Conservation (phyloP, 1,139 yeast species). For the Scheffersomyces titani region DNA sequence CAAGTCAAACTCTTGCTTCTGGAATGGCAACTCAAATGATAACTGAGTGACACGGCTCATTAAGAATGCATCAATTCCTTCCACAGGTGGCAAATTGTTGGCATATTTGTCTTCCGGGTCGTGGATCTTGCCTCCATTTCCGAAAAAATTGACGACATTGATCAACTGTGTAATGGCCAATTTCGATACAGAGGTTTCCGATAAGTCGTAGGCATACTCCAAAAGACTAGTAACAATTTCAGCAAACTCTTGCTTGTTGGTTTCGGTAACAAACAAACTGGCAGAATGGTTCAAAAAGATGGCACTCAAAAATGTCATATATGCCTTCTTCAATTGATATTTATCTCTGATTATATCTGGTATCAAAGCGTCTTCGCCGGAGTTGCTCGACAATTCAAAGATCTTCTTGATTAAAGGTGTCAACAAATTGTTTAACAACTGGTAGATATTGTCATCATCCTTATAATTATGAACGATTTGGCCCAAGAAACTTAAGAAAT, state of each 20-base stretch:
- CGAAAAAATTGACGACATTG: conserved; percentile 67
- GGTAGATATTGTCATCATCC: conserved; percentile 66
- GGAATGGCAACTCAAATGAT: conserved; percentile 78
- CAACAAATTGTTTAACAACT: conserved; percentile 69
- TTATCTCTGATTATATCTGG: conserved; percentile 62
- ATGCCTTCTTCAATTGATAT: conserved; percentile 64
- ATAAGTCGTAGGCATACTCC: conserved; percentile 62
- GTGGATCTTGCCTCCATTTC: conserved; percentile 57
- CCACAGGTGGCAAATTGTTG: conserved; percentile 55
- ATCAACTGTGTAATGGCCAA: conserved; percentile 69
- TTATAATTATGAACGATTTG: conserved; percentile 83
- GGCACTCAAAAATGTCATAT: conserved; percentile 67
- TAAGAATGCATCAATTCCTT: conserved; percentile 70
- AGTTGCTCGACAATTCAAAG: conserved; percentile 39
- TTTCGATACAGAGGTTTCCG: conserved; percentile 59
- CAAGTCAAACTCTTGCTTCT: conserved; percentile 61
- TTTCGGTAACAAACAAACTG: conserved; percentile 69
- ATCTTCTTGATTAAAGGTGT: conserved; percentile 73
- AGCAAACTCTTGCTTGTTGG: conserved; percentile 65
- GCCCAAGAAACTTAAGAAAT: conserved; percentile 82
- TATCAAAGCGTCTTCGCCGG: conserved; percentile 19
- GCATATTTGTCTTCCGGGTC: conserved; percentile 58
- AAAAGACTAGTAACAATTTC: conserved; percentile 64
- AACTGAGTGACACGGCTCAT: conserved; percentile 69
- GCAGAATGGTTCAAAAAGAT: conserved; percentile 77